These are phyloP conservation scores for Tetradesmus lagerheimii DNA, from an alignment of 139 green algal species.

Conservation along the genomic window DNA sequence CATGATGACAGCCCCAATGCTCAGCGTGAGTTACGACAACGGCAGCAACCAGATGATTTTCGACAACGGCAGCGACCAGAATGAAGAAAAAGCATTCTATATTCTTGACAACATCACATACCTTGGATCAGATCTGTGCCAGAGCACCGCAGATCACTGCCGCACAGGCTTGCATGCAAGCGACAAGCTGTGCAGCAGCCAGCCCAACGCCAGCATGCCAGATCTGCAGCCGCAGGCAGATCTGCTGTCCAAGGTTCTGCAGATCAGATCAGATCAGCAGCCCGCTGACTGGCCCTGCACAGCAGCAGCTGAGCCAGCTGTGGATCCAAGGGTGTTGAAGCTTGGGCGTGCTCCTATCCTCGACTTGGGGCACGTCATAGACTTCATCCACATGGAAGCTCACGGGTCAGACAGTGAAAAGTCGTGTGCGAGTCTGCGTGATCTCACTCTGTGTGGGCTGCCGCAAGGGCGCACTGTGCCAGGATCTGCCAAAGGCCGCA, in stretches of 20 bases:
- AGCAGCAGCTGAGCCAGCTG: not conserved
- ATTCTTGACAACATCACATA: no score
- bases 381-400: constrained; percentile 9
- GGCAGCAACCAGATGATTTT: no score
- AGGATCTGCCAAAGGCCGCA: not conserved
- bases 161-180: not conserved
- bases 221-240: not conserved
- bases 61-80: no score
- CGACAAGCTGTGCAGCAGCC: not conserved
- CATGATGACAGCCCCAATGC: no score
- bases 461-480: not conserved
- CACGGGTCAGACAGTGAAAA: no score
- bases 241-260: not conserved
- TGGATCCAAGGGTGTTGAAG: not conserved
- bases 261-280: not conserved
- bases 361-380: not conserved
- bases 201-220: no score
- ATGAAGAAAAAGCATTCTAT: no score
- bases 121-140: no score
- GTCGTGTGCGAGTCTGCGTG: no score
- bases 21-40: no score
- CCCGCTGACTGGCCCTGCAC: not conserved
- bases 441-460: constrained; percentile 1
- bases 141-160: not conserved
- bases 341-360: not conserved